Percentiles rank a stretch among this genome's conserved stretches.
Evolutionary conservation across 1,139 yeast species (phyloP).

Genomic region (Geotrichum fermentans): DNA sequence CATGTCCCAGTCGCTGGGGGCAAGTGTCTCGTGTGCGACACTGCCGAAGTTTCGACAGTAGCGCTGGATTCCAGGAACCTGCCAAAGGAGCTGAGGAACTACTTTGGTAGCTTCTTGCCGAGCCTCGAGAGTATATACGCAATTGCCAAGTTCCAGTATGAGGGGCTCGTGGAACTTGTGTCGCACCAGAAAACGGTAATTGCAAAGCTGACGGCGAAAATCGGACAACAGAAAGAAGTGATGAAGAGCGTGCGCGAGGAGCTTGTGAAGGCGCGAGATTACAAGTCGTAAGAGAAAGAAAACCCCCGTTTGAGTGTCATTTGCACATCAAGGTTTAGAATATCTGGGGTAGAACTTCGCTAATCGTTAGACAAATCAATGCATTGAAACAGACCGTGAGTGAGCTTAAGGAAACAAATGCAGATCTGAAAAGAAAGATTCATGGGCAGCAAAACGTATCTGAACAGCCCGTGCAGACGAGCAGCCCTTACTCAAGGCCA

Average conservation of each 20-base stretch:
- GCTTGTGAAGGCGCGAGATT: constrained; percentile 18
- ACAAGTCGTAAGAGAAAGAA: constrained; percentile 15
- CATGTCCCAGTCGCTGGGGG: neutral
- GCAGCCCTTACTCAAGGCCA: neutral
- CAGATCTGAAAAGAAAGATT: constrained; percentile 3
- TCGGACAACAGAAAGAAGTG: constrained; percentile 19
- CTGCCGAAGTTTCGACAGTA: constrained; percentile 9
- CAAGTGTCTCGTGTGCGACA: constrained; percentile 16
- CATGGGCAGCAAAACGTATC: neutral
- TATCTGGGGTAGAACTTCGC: no score
- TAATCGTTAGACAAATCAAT: constrained; percentile 10
- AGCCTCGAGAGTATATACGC: constrained; percentile 18
- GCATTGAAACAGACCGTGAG: neutral
- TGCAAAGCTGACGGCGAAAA: constrained; percentile 14
- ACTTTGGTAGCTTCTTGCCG: constrained; percentile 16
- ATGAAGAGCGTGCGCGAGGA: constrained; percentile 21
- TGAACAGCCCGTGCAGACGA: neutral
- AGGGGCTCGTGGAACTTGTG: constrained; percentile 16
- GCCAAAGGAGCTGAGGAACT: constrained; percentile 13
- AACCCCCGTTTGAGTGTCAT: neutral
- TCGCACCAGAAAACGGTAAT: constrained; percentile 18
- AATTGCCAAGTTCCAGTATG: constrained; percentile 19
- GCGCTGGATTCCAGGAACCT: constrained; percentile 7
- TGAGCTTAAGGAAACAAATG: neutral
- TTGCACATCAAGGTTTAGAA: neutral